phyloP scores from a whole-genome alignment of 768 basidiomycete species.

The Panus rudis region DNA sequence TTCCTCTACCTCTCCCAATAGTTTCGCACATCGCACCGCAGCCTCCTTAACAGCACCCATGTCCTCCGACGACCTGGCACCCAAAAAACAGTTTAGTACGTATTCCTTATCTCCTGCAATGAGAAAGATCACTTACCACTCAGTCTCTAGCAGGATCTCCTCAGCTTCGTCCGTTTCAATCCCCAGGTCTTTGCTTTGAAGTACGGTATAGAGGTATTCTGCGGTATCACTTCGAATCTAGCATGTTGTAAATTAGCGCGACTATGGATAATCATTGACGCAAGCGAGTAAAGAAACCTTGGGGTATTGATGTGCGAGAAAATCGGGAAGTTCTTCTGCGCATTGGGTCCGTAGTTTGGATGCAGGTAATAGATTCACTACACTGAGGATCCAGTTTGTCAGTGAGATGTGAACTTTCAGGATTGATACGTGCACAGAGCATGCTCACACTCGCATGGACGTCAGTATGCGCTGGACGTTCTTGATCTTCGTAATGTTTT shows the following conservation, averaged over 20 bases:
- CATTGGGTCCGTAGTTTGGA: constrained; percentile 37
- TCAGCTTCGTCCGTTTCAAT: constrained; percentile 62
- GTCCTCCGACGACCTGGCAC: constrained; percentile 43
- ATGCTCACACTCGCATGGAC: constrained; percentile 75
- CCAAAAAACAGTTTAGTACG: constrained; percentile 19
- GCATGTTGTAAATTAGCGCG: constrained; percentile 1
- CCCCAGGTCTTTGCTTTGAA: constrained; percentile 65
- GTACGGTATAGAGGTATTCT: constrained; percentile 71
- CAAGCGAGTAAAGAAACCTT: constrained; percentile 44
- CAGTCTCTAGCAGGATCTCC: constrained; percentile 69
- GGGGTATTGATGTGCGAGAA: constrained; percentile 77
- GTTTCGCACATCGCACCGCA: constrained; percentile 33
- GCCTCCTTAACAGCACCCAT: constrained; percentile 30
- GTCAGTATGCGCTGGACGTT: constrained; percentile 76
- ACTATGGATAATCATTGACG: not conserved
- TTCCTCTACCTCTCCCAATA: too few relatives aligned
- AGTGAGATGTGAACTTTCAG: not conserved
- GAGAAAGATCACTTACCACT: constrained; percentile 48
- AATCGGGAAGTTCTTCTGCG: constrained; percentile 42
- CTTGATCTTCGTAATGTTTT: constrained; percentile 64
- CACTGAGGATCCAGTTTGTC: constrained; percentile 33
- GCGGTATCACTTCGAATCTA: constrained; percentile 78
- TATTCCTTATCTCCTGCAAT: constrained; percentile 4
- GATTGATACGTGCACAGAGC: not conserved
- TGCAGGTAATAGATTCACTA: constrained; percentile 56